Evolutionary conservation across 1,284 basidiomycete genomes (phyloP).

Genomic region (Ceratobasidium sp.): DNA sequence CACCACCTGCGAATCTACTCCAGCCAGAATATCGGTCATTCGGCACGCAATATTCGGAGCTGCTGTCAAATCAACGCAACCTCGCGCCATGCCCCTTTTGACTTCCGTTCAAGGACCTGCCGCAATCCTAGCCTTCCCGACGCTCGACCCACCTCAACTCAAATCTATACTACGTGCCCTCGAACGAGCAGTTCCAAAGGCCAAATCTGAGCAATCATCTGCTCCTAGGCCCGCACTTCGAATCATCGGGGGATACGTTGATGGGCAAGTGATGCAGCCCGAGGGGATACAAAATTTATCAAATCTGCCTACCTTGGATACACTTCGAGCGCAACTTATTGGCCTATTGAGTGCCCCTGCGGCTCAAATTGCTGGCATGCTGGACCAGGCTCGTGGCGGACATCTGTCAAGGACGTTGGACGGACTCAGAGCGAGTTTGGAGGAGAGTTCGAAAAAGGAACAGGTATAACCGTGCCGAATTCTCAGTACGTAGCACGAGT

Average conservation of each 20-base stretch:
- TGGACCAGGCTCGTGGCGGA: conserved; percentile 77
- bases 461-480: conserved; percentile 2
- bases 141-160: conserved; percentile 73
- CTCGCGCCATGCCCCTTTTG: conserved; percentile 44
- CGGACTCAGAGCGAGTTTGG: conserved; percentile 75
- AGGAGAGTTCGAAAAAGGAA: conserved; percentile 55
- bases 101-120: conserved; percentile 57
- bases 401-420: conserved; percentile 76
- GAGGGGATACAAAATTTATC: conserved; percentile 66
- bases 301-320: conserved; percentile 72
- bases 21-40: conserved; percentile 61
- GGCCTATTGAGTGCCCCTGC: conserved; percentile 76
- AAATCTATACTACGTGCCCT: conserved; percentile 71
- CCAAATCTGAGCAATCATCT: conserved; percentile 39
- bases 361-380: conserved; percentile 69
- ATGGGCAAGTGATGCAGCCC: conserved; percentile 70
- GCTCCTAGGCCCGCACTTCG: conserved; percentile 57
- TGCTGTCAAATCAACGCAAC: conserved; percentile 55
- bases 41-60: conserved; percentile 76
- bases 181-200: conserved; percentile 65
- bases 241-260: conserved; percentile 77
- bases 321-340: conserved; percentile 74
- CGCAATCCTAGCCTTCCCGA: conserved; percentile 70
- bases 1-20: conserved; percentile 50
- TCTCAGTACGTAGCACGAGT: too few relatives aligned